Evolutionary conservation across 2,329 filamentous ascomycete genomes (phyloP), one percentile per base, ranked within the genome.

Genomic region (Sclerotinia subarctica): DNA sequence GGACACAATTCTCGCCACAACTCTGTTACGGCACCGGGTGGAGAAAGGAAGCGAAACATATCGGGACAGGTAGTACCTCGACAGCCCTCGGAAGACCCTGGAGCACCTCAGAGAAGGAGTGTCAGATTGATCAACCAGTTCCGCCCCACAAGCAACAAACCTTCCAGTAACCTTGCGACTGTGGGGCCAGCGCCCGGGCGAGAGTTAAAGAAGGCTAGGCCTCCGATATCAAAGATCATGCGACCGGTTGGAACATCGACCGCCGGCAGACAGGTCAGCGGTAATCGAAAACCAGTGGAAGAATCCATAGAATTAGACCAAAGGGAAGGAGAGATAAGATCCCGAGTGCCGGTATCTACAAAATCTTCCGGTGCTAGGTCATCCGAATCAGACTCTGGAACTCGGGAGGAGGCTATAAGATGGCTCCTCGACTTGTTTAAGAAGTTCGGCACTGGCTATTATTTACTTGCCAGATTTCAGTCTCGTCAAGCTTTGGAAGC

Each of bases 31-130:
- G 66, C 72, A 65, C 64, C 69, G 24, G 82, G 81, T 5, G 80
- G 83, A 19, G 91, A 94, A 69, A 88, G 93, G 77, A 98, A 97
- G 80, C 88, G 94, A 73, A 97, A 93, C 1, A 86, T 96, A n/a
- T 97, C 94, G 52, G 94, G 94, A 5, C 92, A 96, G 73, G 85
- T 85, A 19, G 86, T 85, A 60, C 81, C 81, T 60, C 81, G 79
- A 71, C 84, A 81, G 65, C 74, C 78, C 57, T 86, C 85, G 5
- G 85, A 88, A 69, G 90, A 93, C 73, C 85, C 86, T 52, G 83
- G 85, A 52, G 85, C 83, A 24, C 84, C 86, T 2, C 87, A 90
- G 72, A 83, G 91, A 74, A 85, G 91, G 73, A 94, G 91, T 75
- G 89, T 90, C 26, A 85, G 91, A 69, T 82, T 94, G 73, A 90